Percentiles rank a stretch among this genome's conserved stretches.
These are phyloP conservation scores for Syncephalastrum monosporum DNA, from an alignment of 371 early-diverging fungal species.

Conservation along the genomic window DNA sequence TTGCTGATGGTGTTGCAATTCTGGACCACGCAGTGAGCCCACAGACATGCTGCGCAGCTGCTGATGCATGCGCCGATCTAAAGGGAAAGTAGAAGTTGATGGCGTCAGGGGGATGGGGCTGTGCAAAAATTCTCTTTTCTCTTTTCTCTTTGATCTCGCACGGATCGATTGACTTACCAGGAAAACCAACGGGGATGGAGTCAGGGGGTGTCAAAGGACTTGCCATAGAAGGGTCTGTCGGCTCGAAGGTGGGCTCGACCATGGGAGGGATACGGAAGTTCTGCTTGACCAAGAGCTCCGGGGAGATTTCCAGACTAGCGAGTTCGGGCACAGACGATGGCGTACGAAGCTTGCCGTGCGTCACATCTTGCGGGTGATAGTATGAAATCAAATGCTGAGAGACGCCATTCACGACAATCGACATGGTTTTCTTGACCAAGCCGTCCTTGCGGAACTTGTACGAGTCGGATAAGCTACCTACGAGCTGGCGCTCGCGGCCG, in stretches of 20 bases:
- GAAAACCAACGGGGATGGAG: slow-evolving; percentile 17
- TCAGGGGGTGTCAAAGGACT: slow-evolving; percentile 21
- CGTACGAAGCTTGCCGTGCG: slow-evolving; percentile 53
- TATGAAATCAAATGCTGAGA: slow-evolving; percentile 86
- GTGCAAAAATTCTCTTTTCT: neutral
- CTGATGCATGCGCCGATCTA: slow-evolving; percentile 18
- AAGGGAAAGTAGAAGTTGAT: neutral
- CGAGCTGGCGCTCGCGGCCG: slow-evolving; percentile 51
- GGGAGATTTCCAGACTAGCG: slow-evolving; percentile 57
- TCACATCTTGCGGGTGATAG: slow-evolving; percentile 75
- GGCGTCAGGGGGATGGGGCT: neutral
- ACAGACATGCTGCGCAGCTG: slow-evolving; percentile 45
- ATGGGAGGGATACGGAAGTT: slow-evolving; percentile 63
- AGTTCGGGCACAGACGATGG: slow-evolving; percentile 61
- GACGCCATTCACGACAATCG: slow-evolving; percentile 74
- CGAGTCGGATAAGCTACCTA: slow-evolving; percentile 63
- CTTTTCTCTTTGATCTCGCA: slow-evolving; percentile 1
- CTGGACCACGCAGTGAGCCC: slow-evolving; percentile 28
- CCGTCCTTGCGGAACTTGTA: slow-evolving; percentile 80
- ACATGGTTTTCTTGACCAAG: slow-evolving; percentile 86
- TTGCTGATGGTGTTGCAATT: slow-evolving; percentile 7
- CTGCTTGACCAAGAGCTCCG: slow-evolving; percentile 58
- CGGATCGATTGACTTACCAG: slow-evolving; percentile 21
- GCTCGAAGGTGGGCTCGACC: slow-evolving; percentile 42
- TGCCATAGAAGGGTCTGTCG: slow-evolving; percentile 13